Evolutionary conservation across 1,139 yeast genomes (phyloP).

Genomic region (Spencermartinsiella ligniputridi): DNA sequence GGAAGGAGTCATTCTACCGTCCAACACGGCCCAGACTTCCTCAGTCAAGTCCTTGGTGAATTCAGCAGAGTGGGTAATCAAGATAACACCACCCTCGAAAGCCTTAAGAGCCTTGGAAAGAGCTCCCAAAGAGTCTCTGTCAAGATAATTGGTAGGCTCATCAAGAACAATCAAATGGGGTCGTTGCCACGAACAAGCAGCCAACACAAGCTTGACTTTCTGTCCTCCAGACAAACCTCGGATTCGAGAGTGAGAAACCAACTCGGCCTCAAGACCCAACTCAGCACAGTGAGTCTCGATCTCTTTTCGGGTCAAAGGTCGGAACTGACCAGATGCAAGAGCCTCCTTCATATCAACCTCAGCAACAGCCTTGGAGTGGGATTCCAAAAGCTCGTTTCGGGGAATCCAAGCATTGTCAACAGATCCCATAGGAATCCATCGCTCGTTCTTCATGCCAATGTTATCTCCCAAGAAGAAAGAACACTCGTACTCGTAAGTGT

Average conservation of each 20-base stretch:
- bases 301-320: constrained; percentile 99
- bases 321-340: constrained; percentile 99
- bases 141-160: constrained; percentile 73
- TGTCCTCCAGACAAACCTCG: constrained; percentile 99
- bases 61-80: constrained; percentile 99
- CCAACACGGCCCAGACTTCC: constrained; percentile 99
- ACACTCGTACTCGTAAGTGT: constrained; percentile 99
- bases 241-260: constrained; percentile 99
- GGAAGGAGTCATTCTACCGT: constrained; percentile 98
- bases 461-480: constrained; percentile 96
- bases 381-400: constrained; percentile 98
- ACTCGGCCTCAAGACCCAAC: constrained; percentile 98
- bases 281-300: constrained; percentile 97
- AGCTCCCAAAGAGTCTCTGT: constrained; percentile 99
- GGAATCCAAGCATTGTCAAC: constrained; percentile 99
- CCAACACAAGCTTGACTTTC: constrained; percentile 98
- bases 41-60: constrained; percentile 98
- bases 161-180: constrained; percentile 99
- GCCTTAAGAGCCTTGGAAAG: constrained; percentile 97
- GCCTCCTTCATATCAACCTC: constrained; percentile 99
- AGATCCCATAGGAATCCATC: constrained; percentile 99
- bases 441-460: constrained; percentile 97
- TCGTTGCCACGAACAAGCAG: constrained; percentile 99
- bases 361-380: constrained; percentile 98
- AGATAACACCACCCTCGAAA: constrained; percentile 99